These are phyloP conservation scores for Trichosanthes cucumerina DNA, from an alignment of 306 rosid genomes.

Conservation along the genomic window DNA sequence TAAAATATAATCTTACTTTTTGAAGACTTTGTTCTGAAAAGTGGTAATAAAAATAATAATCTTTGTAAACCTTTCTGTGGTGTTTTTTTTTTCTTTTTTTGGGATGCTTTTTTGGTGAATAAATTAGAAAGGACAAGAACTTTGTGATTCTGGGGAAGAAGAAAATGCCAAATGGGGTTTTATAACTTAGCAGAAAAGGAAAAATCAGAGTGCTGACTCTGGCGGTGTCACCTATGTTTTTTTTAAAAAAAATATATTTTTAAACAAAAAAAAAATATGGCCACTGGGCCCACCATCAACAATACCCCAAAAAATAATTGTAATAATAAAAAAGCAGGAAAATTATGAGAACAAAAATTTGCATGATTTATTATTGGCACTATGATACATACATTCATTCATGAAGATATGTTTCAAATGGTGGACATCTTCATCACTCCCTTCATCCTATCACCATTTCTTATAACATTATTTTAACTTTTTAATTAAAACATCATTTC, in stretches of 20 bases:
- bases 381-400: not conserved
- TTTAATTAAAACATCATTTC: not conserved
- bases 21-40: not conserved
- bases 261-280: not conserved
- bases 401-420: not conserved
- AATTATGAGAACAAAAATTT: not conserved
- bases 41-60: not conserved
- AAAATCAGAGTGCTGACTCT: not conserved
- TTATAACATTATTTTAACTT: not conserved
- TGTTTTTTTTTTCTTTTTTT: not conserved
- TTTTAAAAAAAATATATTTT: not conserved
- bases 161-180: not conserved
- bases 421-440: not conserved
- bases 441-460: not conserved
- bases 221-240: slow-evolving; percentile 1
- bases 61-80: not conserved
- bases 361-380: not conserved
- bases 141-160: not conserved
- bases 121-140: not conserved
- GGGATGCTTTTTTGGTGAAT: not conserved
- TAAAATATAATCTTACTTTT: too few relatives aligned
- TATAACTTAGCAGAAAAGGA: not conserved
- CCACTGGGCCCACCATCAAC: not conserved
- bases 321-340: not conserved
- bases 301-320: not conserved